Percentiles rank a stretch among this genome's conserved stretches.
phyloP scores from a whole-genome alignment of 2,329 filamentous ascomycete species.

The Pseudopithomyces maydicus region DNA sequence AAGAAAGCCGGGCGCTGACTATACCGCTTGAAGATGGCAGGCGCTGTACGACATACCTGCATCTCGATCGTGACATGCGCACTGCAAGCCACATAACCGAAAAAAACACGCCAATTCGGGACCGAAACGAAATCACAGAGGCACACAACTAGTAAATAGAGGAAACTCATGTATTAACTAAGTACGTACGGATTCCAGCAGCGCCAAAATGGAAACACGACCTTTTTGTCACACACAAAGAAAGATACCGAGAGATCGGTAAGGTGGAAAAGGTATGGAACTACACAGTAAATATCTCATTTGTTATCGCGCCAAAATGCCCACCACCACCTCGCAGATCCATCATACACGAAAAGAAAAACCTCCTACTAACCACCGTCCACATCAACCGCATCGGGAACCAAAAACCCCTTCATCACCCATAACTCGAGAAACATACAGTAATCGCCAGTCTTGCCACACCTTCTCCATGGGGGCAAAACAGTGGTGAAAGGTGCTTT shows the following conservation, averaged over 20 bases:
- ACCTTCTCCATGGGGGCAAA: constrained; percentile 8
- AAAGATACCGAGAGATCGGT: neutral
- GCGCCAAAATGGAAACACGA: neutral
- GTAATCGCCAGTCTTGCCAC: constrained; percentile 15
- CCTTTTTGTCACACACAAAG: neutral
- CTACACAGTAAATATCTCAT: constrained; percentile 2
- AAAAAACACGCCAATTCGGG: too few relatives aligned
- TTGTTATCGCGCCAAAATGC: constrained; percentile 5
- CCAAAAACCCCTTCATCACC: neutral
- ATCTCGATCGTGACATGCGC: too few relatives aligned
- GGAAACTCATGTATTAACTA: neutral
- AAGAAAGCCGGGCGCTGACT: too few relatives aligned
- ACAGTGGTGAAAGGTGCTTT: constrained; percentile 22
- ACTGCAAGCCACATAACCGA: too few relatives aligned
- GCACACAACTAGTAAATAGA: too few relatives aligned
- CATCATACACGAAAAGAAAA: constrained; percentile 1
- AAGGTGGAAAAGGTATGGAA: constrained; percentile 3
- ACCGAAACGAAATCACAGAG: too few relatives aligned
- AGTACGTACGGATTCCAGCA: neutral
- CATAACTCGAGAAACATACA: constrained; percentile 21
- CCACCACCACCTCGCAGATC: neutral
- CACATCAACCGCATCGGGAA: constrained; percentile 1
- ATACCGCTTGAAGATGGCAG: too few relatives aligned
- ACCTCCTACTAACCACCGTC: neutral
- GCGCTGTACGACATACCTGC: too few relatives aligned